phyloP scores from a whole-genome alignment of 2,329 filamentous ascomycete genomes.

The Oidium heveae region DNA sequence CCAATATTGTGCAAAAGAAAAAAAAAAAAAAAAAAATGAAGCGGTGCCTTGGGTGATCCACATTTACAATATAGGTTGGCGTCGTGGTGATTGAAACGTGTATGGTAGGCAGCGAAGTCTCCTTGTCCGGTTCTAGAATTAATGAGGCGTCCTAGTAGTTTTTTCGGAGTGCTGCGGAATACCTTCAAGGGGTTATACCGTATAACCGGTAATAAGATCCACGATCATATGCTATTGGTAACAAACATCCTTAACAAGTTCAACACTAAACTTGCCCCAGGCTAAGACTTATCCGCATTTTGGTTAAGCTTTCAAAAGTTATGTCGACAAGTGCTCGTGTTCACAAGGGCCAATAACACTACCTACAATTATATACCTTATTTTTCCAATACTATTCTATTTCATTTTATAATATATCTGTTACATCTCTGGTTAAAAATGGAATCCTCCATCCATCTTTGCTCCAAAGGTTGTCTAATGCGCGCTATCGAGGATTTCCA shows the following conservation, averaged over 20 bases:
- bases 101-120: too few species aligned
- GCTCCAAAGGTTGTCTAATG: not conserved
- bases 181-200: too few species aligned
- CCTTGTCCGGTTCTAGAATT: too few species aligned
- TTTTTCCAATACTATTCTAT: not conserved
- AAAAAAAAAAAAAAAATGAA: too few species aligned
- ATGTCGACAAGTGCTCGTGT: not conserved
- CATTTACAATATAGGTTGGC: too few species aligned
- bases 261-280: not conserved
- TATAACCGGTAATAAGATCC: not conserved
- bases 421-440: not conserved
- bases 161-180: too few species aligned
- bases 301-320: not conserved
- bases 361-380: not conserved
- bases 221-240: not conserved
- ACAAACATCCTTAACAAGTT: not conserved
- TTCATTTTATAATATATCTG: not conserved
- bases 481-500: not conserved
- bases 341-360: not conserved
- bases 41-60: too few species aligned
- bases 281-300: not conserved
- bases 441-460: not conserved
- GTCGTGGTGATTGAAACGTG: too few species aligned
- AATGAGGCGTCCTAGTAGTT: too few species aligned
- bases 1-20: too few species aligned